phyloP scores from a whole-genome alignment of 495 filamentous ascomycete genomes.

The Penicillium macrosclerotiorum region DNA sequence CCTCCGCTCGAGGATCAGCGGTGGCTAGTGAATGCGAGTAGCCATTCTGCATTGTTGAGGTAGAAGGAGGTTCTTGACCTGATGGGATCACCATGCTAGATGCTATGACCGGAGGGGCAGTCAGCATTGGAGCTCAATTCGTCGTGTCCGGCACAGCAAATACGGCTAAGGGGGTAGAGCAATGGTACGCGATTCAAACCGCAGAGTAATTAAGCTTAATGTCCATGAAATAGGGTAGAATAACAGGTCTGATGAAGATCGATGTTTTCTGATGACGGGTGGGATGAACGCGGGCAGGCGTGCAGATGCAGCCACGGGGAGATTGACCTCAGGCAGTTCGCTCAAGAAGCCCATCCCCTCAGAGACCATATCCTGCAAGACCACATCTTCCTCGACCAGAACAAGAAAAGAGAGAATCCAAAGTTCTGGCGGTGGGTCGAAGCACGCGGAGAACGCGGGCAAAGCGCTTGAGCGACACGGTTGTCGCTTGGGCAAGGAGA shows the following conservation, averaged over 20 bases:
- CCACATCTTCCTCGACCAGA: slow-evolving; percentile 12
- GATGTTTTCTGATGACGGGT: slow-evolving; percentile 45
- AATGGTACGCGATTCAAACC: slow-evolving; percentile 38
- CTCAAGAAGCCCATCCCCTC: slow-evolving; percentile 12
- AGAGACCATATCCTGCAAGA: slow-evolving; percentile 12
- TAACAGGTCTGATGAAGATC: slow-evolving; percentile 37
- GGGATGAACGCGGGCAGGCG: slow-evolving; percentile 39
- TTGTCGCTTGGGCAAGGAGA: slow-evolving; percentile 13
- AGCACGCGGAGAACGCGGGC: slow-evolving; percentile 43
- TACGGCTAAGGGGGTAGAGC: slow-evolving; percentile 20
- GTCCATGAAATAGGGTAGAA: slow-evolving; percentile 26
- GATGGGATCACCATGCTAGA: slow-evolving; percentile 55
- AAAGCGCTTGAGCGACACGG: slow-evolving; percentile 32
- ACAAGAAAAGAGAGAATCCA: slow-evolving; percentile 19
- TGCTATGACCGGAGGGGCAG: slow-evolving; percentile 38
- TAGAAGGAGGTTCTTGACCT: slow-evolving; percentile 40
- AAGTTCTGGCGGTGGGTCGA: slow-evolving; percentile 45
- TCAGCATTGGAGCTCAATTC: slow-evolving; percentile 48
- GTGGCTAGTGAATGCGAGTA: slow-evolving; percentile 41
- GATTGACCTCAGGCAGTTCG: slow-evolving; percentile 24
- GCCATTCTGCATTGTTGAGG: slow-evolving; percentile 48
- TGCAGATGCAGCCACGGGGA: slow-evolving; percentile 24
- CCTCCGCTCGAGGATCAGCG: slow-evolving; percentile 35
- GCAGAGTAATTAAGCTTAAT: slow-evolving; percentile 25
- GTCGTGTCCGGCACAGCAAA: slow-evolving; percentile 15